Evolutionary conservation across 768 basidiomycete genomes (phyloP).

Genomic region (Tephrocybe sp.): DNA sequence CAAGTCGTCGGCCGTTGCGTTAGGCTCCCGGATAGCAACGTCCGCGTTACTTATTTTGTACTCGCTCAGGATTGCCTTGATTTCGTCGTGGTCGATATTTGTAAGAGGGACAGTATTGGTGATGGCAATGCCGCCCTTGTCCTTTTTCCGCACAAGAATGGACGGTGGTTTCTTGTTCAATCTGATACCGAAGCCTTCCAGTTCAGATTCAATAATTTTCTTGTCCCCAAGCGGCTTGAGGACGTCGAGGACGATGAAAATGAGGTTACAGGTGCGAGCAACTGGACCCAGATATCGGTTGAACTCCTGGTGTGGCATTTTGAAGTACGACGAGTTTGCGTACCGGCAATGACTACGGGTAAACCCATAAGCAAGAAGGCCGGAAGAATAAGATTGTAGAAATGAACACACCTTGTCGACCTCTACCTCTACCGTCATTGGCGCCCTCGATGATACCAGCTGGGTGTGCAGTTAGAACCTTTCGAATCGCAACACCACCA

Average conservation of each 20-base stretch:
- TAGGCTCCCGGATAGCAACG: conserved; percentile 89
- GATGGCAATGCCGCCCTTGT: conserved; percentile 92
- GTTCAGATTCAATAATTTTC: conserved; percentile 83
- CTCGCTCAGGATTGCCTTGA: conserved; percentile 92
- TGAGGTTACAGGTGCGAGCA: conserved; percentile 96
- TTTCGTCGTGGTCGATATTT: conserved; percentile 94
- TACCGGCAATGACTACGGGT: conserved; percentile 73
- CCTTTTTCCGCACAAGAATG: conserved; percentile 80
- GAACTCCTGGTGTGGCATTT: conserved; percentile 8
- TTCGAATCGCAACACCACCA: background rate
- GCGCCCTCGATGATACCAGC: conserved; percentile 99
- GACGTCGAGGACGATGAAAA: conserved; percentile 98
- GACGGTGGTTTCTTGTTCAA: conserved; percentile 94
- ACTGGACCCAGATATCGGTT: conserved; percentile 48
- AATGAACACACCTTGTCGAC: conserved; percentile 76
- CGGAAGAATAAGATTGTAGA: background rate
- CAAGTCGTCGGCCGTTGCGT: conserved; percentile 91
- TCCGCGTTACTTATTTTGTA: conserved; percentile 90
- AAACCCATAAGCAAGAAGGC: background rate
- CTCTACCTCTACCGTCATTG: conserved; percentile 93
- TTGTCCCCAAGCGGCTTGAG: conserved; percentile 98
- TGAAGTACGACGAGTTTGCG: conserved; percentile 22
- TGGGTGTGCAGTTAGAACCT: conserved; percentile 26
- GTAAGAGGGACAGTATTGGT: conserved; percentile 97
- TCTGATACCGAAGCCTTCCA: conserved; percentile 98